Evolutionary conservation across 371 early-diverging fungal genomes (phyloP), one percentile per base, ranked within the genome.

Genomic region (Mortierella sp.): DNA sequence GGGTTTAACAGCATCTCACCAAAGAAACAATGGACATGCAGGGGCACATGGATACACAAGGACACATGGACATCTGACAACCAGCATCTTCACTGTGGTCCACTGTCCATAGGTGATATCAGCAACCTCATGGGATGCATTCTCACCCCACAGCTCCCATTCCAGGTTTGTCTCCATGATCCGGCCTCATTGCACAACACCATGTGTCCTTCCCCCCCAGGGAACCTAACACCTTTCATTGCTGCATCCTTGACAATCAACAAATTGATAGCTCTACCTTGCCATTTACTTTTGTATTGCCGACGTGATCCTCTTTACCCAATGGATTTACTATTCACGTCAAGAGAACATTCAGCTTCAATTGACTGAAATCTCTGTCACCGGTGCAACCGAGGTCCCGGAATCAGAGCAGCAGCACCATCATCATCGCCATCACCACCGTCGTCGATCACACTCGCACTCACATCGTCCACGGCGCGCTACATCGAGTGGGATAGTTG

Each of bases 111-210:
- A 80, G 93, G 92, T 48, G 93, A 93, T 66, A 55, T 90, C 54
- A 81, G 86, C 49, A 92, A 91, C 57, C 80, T 92, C 9, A 78
- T 88, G 50, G 93, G 92, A 21, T 88, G 91, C 44, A 63, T 88
- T 14, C 72, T 90, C 51, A 90, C 92, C 12, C 66, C 83, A 4
- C 92, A 92, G 64, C 82, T 88, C 34, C 86, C 88, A 19, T 92
- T 92, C 59, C 93, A 93, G 79, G 81, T 86, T 50, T 28, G 37
- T 16, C 22, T 24, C 14, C 24, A 7, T 47, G n/a, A n/a, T n/a
- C n/a, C n/a, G n/a, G n/a, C n/a, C n/a, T n/a, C n/a, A n/a, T n/a
- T n/a, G n/a, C n/a, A n/a, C n/a, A n/a, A n/a, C n/a, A n/a, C n/a
- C n/a, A n/a, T n/a, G n/a, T n/a, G n/a, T n/a, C n/a, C n/a, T n/a